phyloP scores from a whole-genome alignment of 2,329 filamentous ascomycete species.

The Pyrenophora tritici-repentis region DNA sequence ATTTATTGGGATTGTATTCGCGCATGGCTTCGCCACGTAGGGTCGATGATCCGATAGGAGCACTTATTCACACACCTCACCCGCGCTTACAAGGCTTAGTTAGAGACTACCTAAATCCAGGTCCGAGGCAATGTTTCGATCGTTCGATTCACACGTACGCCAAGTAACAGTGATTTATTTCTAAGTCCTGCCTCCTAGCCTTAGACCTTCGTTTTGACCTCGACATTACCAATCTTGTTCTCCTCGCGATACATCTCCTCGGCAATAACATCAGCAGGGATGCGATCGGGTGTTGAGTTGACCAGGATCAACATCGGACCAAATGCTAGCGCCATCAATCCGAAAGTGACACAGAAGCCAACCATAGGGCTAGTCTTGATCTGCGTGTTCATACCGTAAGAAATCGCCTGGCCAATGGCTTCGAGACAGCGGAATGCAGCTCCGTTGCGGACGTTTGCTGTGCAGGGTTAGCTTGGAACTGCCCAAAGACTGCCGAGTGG shows the following conservation, averaged over 20 bases:
- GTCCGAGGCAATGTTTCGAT: no score
- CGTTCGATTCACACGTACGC: no score
- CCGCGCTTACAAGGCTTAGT: no score
- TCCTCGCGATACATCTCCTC: constrained; percentile 28
- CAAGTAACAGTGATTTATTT: no score
- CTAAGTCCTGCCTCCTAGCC: not conserved
- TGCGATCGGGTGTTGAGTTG: constrained; percentile 40
- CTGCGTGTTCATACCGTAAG: constrained; percentile 39
- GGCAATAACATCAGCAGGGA: constrained; percentile 37
- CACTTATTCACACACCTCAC: no score
- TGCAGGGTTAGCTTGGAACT: constrained; percentile 5
- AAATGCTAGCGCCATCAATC: constrained; percentile 37
- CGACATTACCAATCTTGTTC: constrained; percentile 21
- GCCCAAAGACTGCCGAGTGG: not conserved
- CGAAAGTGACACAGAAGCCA: constrained; percentile 42
- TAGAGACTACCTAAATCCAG: no score
- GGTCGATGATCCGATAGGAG: no score
- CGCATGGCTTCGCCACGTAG: no score
- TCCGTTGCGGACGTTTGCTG: constrained; percentile 32
- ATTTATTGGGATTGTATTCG: no score
- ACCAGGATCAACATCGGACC: constrained; percentile 41
- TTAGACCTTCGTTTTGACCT: constrained; percentile 20
- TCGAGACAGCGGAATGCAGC: constrained; percentile 37
- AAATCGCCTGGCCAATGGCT: constrained; percentile 35
- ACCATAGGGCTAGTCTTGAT: constrained; percentile 34